phyloP scores from a whole-genome alignment of 441 rosid species.

The Populus hybrid region DNA sequence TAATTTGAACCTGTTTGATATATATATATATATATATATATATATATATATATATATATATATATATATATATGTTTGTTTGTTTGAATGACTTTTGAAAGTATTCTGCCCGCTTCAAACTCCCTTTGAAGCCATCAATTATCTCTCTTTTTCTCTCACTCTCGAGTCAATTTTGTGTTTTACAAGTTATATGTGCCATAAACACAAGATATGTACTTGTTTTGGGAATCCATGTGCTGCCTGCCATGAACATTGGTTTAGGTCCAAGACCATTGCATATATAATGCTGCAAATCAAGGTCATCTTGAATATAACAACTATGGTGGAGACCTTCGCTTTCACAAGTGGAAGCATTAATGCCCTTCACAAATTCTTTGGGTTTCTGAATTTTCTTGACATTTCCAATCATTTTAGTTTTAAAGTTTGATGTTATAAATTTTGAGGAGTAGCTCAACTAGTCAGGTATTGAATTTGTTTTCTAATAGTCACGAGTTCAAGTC shows the following conservation, averaged over 20 bases:
- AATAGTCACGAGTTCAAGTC: too few relatives aligned
- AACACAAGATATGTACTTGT: too few relatives aligned
- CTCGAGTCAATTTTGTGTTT: background rate
- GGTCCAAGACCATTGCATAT: background rate
- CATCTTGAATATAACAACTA: background rate
- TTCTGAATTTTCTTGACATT: too few relatives aligned
- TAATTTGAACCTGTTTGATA: background rate
- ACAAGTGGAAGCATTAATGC: background rate
- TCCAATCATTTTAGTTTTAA: too few relatives aligned
- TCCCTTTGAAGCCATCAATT: background rate
- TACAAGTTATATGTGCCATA: background rate
- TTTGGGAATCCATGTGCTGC: too few relatives aligned
- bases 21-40: too few relatives aligned
- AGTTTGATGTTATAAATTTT: background rate
- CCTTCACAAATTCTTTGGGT: too few relatives aligned
- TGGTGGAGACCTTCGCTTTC: background rate
- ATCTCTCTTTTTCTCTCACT: background rate
- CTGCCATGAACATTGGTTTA: background rate
- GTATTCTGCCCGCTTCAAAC: background rate
- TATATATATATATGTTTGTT: too few relatives aligned
- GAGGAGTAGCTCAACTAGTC: accelerated
- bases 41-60: too few relatives aligned
- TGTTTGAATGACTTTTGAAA: conserved; percentile 3
- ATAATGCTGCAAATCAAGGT: background rate
- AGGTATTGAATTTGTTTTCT: accelerated